Conservation (phyloP, 805 yeast genomes). For the Yarrowia sp. region DNA sequence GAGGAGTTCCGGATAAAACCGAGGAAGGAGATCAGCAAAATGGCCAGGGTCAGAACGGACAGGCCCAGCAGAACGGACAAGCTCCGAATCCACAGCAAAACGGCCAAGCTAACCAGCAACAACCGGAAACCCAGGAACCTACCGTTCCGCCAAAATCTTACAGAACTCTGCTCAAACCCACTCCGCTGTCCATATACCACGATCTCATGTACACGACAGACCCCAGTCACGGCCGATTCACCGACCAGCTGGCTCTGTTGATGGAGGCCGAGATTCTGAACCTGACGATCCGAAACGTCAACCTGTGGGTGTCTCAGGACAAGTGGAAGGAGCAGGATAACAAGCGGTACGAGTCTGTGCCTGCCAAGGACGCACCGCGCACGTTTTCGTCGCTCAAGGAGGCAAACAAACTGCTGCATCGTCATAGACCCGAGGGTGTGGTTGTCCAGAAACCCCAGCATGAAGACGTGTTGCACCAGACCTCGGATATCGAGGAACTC, state of each 20-base stretch:
- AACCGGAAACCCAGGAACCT: constrained; percentile 22
- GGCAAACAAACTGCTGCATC: constrained; percentile 40
- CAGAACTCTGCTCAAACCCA: constrained; percentile 78
- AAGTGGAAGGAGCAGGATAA: constrained; percentile 27
- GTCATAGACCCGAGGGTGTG: constrained; percentile 51
- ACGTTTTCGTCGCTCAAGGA: constrained; percentile 36
- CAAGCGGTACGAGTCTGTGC: constrained; percentile 45
- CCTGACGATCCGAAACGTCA: constrained; percentile 77
- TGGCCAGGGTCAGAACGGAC: neutral
- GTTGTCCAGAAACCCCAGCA: constrained; percentile 58
- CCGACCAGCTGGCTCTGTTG: constrained; percentile 77
- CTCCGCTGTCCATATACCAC: constrained; percentile 80
- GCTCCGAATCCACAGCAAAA: neutral
- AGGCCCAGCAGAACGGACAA: no score
- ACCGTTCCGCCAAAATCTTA: constrained; percentile 70
- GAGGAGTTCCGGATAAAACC: constrained; percentile 48
- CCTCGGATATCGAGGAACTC: constrained; percentile 86
- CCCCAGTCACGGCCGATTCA: constrained; percentile 67
- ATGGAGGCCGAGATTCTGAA: constrained; percentile 89
- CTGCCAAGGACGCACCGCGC: constrained; percentile 27
- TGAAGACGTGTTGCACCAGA: constrained; percentile 75
- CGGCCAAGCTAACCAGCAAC: neutral
- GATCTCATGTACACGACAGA: constrained; percentile 88
- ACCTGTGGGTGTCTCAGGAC: constrained; percentile 65
- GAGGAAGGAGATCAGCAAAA: constrained; percentile 6